Conservation (phyloP, 2,329 filamentous ascomycete species). For the Cladophialophora psammophila region DNA sequence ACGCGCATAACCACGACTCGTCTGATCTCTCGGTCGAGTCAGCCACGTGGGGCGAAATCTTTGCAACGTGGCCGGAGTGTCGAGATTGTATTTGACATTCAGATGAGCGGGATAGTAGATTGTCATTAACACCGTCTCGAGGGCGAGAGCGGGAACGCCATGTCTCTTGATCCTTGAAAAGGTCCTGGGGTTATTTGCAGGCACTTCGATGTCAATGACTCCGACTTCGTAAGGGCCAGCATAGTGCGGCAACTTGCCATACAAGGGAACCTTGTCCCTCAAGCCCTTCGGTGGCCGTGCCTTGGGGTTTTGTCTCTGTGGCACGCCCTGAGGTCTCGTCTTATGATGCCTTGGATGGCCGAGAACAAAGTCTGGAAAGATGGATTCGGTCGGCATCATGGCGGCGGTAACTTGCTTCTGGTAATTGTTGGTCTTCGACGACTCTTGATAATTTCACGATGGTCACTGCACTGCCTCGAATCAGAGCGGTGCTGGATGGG, state of each 20-base stretch:
- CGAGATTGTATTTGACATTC: conserved; percentile 48
- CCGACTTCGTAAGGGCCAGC: conserved; percentile 62
- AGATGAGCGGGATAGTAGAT: conserved; percentile 70
- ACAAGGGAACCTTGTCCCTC: conserved; percentile 58
- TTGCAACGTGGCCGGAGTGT: conserved; percentile 51
- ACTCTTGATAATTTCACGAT: neutral
- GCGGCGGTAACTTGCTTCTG: neutral
- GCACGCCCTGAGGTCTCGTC: conserved; percentile 20
- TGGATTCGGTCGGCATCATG: conserved; percentile 16
- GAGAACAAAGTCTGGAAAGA: conserved; percentile 38
- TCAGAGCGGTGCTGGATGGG: neutral
- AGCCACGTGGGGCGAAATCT: conserved; percentile 68
- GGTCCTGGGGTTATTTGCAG: conserved; percentile 54
- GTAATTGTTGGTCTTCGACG: neutral
- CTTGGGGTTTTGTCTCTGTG: conserved; percentile 47
- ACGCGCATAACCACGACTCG: conserved; percentile 68
- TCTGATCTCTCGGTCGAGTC: conserved; percentile 62
- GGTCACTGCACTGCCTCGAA: no score
- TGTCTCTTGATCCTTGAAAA: conserved; percentile 61
- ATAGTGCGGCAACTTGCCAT: conserved; percentile 57
- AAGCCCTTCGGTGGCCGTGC: conserved; percentile 54
- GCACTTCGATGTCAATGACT: conserved; percentile 64
- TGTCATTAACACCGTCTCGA: conserved; percentile 69
- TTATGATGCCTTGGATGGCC: conserved; percentile 32
- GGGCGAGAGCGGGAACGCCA: conserved; percentile 56